Conservation (phyloP, 2,329 filamentous ascomycete genomes). For the Fusarium denticulatum region DNA sequence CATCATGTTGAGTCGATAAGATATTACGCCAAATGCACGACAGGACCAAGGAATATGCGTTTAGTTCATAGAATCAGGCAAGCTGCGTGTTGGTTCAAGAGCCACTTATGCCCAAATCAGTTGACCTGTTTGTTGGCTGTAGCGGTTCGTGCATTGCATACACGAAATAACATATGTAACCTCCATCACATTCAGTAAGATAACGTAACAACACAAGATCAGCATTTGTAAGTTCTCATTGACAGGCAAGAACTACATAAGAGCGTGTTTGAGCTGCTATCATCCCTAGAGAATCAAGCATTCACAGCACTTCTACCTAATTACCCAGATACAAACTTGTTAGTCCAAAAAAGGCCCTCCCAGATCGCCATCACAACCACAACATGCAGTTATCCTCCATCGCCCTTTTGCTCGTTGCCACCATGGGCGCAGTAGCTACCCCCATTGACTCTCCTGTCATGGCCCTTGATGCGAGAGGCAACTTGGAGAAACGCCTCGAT, state of each 20-base stretch:
- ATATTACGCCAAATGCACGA: too few relatives aligned
- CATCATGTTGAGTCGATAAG: neutral
- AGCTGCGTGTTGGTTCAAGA: neutral
- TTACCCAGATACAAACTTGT: neutral
- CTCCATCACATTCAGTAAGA: neutral
- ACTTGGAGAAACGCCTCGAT: neutral
- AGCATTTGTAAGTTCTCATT: fast-evolving
- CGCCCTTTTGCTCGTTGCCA: neutral
- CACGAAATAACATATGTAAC: neutral
- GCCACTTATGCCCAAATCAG: neutral
- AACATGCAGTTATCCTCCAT: neutral
- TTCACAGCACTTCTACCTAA: neutral
- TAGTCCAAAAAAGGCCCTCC: too few relatives aligned
- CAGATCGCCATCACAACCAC: neutral
- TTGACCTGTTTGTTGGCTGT: neutral
- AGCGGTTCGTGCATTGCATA: neutral
- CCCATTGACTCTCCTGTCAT: neutral
- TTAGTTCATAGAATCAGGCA: neutral
- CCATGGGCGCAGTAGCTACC: neutral
- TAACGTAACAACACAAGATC: neutral
- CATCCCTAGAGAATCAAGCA: neutral
- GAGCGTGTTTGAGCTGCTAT: neutral
- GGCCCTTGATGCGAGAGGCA: neutral
- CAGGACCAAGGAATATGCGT: neutral
- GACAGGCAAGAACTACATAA: neutral